phyloP scores from a whole-genome alignment of 2,329 filamentous ascomycete genomes.

The Cladophialophora psammophila region DNA sequence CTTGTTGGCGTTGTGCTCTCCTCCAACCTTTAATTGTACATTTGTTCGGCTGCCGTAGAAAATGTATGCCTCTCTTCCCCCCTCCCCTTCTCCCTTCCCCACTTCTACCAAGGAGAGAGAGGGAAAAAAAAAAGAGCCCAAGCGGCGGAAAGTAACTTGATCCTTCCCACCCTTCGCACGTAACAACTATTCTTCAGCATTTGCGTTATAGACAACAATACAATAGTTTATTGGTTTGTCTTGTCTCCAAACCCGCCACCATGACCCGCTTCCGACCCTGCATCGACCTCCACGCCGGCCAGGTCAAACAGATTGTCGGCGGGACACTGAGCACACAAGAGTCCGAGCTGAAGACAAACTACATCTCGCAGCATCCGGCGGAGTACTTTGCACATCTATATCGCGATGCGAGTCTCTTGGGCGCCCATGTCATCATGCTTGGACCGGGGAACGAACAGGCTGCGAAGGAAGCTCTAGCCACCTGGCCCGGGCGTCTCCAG shows the following conservation, averaged over 20 bases:
- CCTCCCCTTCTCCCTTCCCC: no score
- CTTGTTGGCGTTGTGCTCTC: no score
- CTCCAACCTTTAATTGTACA: background rate
- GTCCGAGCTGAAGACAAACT: conserved; percentile 83
- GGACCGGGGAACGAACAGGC: conserved; percentile 85
- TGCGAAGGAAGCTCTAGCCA: conserved; percentile 75
- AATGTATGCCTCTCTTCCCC: background rate
- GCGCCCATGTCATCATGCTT: conserved; percentile 96
- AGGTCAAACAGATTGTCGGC: conserved; percentile 98
- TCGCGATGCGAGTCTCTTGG: conserved; percentile 73
- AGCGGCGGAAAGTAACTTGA: no score
- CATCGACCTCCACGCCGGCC: conserved; percentile 95
- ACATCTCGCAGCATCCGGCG: conserved; percentile 83
- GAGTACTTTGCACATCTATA: conserved; percentile 84
- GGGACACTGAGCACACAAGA: conserved; percentile 77
- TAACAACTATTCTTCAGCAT: no score
- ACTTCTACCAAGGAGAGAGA: no score
- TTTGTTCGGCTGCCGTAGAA: background rate
- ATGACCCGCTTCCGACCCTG: conserved; percentile 97
- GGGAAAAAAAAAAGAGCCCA: no score
- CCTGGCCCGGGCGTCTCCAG: conserved; percentile 83
- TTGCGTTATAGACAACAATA: no score
- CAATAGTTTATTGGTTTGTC: no score
- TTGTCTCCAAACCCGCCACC: background rate
- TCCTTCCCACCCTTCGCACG: no score